Conservation (phyloP, 2,329 filamentous ascomycete genomes). For the Akanthomyces muscarius region DNA sequence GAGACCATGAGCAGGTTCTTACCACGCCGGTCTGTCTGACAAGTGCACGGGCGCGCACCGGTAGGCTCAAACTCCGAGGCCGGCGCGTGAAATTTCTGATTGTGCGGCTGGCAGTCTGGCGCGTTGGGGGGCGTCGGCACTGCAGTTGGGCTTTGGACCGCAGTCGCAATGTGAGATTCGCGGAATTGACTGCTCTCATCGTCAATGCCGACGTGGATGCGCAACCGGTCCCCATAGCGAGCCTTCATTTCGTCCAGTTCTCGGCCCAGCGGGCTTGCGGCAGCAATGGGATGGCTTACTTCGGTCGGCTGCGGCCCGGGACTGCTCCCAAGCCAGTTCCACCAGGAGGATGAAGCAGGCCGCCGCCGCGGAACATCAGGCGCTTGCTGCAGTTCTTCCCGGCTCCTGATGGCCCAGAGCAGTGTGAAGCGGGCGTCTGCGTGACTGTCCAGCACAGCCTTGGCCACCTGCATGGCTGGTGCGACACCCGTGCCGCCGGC, state of each 20-base stretch:
- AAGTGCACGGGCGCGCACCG: constrained; percentile 18
- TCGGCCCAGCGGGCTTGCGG: constrained; percentile 49
- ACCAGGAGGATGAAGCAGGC: constrained; percentile 22
- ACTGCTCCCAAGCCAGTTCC: constrained; percentile 23
- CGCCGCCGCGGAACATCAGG: constrained; percentile 7
- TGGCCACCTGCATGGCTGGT: constrained; percentile 76
- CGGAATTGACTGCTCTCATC: constrained; percentile 68
- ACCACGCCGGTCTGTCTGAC: constrained; percentile 26
- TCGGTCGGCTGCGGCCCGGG: constrained; percentile 18
- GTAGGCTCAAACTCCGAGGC: constrained; percentile 17
- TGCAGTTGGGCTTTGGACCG: constrained; percentile 22
- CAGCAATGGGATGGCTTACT: constrained; percentile 22
- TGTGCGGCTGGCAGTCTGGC: constrained; percentile 12
- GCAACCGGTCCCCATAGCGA: constrained; percentile 52
- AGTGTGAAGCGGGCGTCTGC: constrained; percentile 53
- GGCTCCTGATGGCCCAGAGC: constrained; percentile 72
- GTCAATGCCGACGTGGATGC: constrained; percentile 75
- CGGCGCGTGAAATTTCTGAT: constrained; percentile 12
- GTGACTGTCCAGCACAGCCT: constrained; percentile 50
- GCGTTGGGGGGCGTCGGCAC: background rate
- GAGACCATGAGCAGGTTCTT: constrained; percentile 76
- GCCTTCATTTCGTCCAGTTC: constrained; percentile 62
- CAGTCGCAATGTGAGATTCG: constrained; percentile 43
- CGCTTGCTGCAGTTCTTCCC: constrained; percentile 45
- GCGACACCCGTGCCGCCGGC: constrained; percentile 92